Evolutionary conservation across 352 stramenopile species (phyloP).

Genomic region (Globisporangium viniferum): DNA sequence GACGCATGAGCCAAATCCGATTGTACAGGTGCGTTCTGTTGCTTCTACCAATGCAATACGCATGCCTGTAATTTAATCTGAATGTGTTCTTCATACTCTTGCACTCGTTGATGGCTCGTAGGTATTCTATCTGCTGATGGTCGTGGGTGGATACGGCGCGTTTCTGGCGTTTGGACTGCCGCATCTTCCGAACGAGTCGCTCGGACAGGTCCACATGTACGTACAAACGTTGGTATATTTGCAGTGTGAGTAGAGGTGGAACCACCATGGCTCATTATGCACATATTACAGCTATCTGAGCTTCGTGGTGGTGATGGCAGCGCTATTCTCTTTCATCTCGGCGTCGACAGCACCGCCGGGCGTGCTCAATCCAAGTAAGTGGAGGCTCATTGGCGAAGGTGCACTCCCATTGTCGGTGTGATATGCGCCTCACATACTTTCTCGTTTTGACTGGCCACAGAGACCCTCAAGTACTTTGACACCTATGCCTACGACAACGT

Average conservation of each 20-base stretch:
- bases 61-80: not conserved
- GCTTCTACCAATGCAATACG: not conserved
- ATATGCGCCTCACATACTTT: not conserved
- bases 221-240: not conserved
- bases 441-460: conserved; percentile 14
- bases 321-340: conserved; percentile 49
- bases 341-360: conserved; percentile 42
- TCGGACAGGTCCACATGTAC: conserved; percentile 41
- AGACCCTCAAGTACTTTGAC: conserved; percentile 46
- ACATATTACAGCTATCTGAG: conserved; percentile 29
- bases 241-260: too few species aligned
- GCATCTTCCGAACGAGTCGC: conserved; percentile 37
- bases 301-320: conserved; percentile 29
- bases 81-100: not conserved
- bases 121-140: conserved; percentile 61
- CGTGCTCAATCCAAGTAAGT: conserved; percentile 42
- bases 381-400: not conserved
- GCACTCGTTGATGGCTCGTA: conserved; percentile 12
- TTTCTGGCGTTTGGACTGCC: conserved; percentile 49
- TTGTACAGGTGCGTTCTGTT: conserved; percentile 28
- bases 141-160: conserved; percentile 49
- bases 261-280: not conserved
- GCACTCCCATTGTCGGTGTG: not conserved
- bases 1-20: conserved; percentile 27
- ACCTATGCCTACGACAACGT: conserved; percentile 51